phyloP scores from a whole-genome alignment of 208 protist species.

The Acanthamoeba triangularis region DNA sequence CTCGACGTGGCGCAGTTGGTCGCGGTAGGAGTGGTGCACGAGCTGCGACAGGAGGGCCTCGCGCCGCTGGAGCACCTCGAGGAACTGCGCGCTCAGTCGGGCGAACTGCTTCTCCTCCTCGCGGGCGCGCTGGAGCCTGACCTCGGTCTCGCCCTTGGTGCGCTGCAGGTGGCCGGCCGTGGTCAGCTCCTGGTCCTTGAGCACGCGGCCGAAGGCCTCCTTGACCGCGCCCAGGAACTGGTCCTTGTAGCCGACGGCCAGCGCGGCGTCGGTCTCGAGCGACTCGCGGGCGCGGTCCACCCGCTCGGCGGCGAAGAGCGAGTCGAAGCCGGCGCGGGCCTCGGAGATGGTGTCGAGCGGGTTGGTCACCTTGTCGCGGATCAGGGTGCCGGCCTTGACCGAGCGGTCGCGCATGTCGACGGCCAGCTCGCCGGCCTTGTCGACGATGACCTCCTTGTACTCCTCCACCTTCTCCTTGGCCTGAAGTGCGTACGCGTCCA shows the following conservation, averaged over 20 bases:
- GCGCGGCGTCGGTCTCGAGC: conserved; percentile 17
- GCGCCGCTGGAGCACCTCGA: not conserved
- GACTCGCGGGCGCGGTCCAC: not conserved
- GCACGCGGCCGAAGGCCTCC: conserved; percentile 16
- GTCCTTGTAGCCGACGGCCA: conserved; percentile 26
- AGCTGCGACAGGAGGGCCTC: not conserved
- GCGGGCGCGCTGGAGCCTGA: not conserved
- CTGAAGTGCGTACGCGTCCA: not conserved
- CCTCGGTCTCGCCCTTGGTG: not conserved
- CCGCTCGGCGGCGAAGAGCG: not conserved
- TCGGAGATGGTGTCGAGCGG: not conserved
- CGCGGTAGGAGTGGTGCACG: not conserved
- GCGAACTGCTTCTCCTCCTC: not conserved
- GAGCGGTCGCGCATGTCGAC: not conserved
- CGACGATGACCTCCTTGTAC: not conserved
- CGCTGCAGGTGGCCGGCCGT: not conserved
- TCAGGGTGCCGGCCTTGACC: not conserved
- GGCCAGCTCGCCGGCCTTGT: not conserved
- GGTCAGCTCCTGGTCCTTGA: not conserved
- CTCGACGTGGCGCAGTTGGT: conserved; percentile 17
- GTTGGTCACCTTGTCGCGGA: not conserved
- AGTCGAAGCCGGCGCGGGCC: not conserved
- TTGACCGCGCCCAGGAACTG: conserved; percentile 15
- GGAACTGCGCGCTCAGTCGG: not conserved
- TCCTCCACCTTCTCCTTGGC: conserved; percentile 22